A percentile compares a stretch with the other conserved stretches of the same genome.
These are phyloP conservation scores for Epichloe gansuensis DNA, from an alignment of 2,329 filamentous ascomycete genomes.

Conservation along the genomic window DNA sequence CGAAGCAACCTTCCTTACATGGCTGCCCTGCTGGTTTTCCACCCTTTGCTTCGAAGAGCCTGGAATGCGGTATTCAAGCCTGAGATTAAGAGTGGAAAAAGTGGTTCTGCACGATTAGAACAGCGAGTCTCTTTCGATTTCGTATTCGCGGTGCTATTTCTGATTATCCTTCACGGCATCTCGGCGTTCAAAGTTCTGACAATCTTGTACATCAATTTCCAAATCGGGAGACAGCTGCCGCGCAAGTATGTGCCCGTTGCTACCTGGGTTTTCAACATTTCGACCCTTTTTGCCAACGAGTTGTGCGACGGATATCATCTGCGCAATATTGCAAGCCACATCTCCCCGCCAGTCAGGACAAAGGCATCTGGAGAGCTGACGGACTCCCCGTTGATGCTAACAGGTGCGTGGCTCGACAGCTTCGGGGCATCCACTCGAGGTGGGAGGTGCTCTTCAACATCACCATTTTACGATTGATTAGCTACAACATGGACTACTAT, in stretches of 20 bases:
- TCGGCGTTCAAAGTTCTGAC: conserved; percentile 70
- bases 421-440: conserved; percentile 71
- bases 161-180: conserved; percentile 70
- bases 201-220: conserved; percentile 75
- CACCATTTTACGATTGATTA: conserved; percentile 81
- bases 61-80: conserved; percentile 49
- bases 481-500: conserved; percentile 94
- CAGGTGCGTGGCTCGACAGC: conserved; percentile 63
- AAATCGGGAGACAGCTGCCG: conserved; percentile 61
- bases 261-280: conserved; percentile 87
- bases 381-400: conserved; percentile 37
- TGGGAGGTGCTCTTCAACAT: conserved; percentile 99
- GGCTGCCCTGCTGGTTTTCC: conserved; percentile 57
- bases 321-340: conserved; percentile 43
- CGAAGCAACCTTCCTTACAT: conserved; percentile 78
- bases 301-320: conserved; percentile 66
- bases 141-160: conserved; percentile 66
- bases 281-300: conserved; percentile 81
- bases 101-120: conserved; percentile 46
- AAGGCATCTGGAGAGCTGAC: conserved; percentile 7
- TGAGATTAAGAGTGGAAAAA: conserved; percentile 19
- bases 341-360: conserved; percentile 23
- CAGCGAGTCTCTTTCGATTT: conserved; percentile 75
- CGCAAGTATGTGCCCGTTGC: conserved; percentile 56
- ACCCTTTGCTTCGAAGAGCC: conserved; percentile 62